These are phyloP conservation scores for Nothophaeocryptopus gaeumannii DNA, from an alignment of 2,329 filamentous ascomycete species.

Conservation along the genomic window DNA sequence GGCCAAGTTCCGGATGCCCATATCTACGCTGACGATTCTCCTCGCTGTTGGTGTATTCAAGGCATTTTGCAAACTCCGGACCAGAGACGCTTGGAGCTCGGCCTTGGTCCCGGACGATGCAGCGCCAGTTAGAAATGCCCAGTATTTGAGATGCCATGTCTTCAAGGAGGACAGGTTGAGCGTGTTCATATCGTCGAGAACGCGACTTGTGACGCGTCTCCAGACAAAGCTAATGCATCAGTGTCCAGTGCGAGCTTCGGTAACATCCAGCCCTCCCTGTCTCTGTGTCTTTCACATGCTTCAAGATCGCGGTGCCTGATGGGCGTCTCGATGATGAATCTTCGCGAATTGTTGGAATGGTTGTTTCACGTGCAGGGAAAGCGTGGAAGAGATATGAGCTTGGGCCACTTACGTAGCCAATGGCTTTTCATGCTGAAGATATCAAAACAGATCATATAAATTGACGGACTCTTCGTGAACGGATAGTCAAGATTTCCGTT, in stretches of 20 bases:
- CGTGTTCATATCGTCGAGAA: background rate
- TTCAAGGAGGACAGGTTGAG: conserved; percentile 42
- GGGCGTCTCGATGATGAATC: too few relatives aligned
- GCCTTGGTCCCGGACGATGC: conserved; percentile 59
- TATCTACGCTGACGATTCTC: conserved; percentile 73
- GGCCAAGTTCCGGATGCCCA: conserved; percentile 79
- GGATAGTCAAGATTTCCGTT: too few relatives aligned
- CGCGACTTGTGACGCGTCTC: too few relatives aligned
- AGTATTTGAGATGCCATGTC: conserved; percentile 53
- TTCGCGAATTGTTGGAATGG: background rate
- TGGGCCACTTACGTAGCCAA: background rate
- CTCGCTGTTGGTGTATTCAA: conserved; percentile 19
- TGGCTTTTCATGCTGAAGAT: too few relatives aligned
- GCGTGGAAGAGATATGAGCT: background rate
- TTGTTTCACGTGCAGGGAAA: background rate
- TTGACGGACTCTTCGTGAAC: too few relatives aligned
- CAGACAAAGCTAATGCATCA: too few relatives aligned
- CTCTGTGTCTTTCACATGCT: too few relatives aligned
- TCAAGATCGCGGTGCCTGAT: too few relatives aligned
- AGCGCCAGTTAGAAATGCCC: conserved; percentile 62
- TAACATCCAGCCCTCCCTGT: too few relatives aligned
- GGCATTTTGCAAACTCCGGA: background rate
- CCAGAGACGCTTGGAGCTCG: conserved; percentile 42
- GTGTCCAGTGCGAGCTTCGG: too few relatives aligned
- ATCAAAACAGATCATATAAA: too few relatives aligned